Evolutionary conservation across 257 asterid genomes (phyloP).

Genomic region (Petrea volubilis): DNA sequence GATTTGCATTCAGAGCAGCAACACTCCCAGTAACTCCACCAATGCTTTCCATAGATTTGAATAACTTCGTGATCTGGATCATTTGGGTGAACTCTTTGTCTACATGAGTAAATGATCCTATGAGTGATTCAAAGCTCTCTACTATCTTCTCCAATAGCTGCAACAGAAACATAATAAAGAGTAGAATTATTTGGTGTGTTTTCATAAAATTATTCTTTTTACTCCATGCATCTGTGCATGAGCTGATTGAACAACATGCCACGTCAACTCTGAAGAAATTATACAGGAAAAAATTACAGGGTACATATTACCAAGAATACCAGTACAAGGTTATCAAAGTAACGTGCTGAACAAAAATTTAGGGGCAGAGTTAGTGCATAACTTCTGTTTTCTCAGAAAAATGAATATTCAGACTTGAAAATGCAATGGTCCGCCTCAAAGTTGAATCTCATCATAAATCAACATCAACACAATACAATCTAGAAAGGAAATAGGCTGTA

Average conservation of each 20-base stretch:
- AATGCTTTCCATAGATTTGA: constrained; percentile 63
- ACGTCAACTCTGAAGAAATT: not conserved
- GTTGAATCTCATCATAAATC: not conserved
- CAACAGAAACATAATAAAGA: constrained; percentile 32
- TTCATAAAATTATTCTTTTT: constrained; percentile 8
- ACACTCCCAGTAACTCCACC: constrained; percentile 50
- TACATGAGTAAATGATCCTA: constrained; percentile 80
- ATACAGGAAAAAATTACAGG: not conserved
- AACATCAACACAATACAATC: not conserved
- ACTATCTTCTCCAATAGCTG: constrained; percentile 90
- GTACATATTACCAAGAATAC: not conserved
- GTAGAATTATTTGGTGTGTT: constrained; percentile 9
- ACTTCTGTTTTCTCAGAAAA: not conserved
- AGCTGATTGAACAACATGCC: not conserved
- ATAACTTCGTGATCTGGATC: constrained; percentile 72
- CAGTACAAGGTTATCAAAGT: not conserved
- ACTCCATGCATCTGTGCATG: constrained; percentile 1
- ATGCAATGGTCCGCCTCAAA: not conserved
- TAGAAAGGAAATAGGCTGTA: constrained; percentile 1
- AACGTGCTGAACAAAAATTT: not conserved
- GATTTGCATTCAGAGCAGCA: constrained; percentile 61
- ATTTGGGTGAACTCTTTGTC: constrained; percentile 82
- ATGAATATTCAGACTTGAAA: not conserved
- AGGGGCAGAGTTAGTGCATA: not conserved
- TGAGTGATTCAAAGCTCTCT: constrained; percentile 75